Conservation (phyloP, 2,329 filamentous ascomycete species). For the Arachnopeziza araneosa region DNA sequence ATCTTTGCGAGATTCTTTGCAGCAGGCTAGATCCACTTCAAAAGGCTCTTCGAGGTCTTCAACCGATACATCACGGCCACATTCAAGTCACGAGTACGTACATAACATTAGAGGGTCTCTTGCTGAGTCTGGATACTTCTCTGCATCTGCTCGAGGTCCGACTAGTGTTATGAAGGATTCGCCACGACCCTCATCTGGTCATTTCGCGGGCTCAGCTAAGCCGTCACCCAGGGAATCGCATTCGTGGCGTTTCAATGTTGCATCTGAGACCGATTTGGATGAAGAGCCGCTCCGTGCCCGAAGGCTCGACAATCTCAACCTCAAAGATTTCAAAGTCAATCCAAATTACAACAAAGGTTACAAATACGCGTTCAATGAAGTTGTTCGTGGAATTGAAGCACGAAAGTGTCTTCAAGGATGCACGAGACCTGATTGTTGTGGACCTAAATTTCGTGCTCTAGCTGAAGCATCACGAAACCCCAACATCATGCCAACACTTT, state of each 20-base stretch:
- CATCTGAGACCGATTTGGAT: conserved; percentile 1
- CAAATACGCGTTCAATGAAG: conserved; percentile 54
- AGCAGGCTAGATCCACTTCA: neutral
- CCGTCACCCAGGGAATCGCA: neutral
- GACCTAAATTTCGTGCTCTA: conserved; percentile 32
- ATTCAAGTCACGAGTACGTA: neutral
- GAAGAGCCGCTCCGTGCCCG: conserved; percentile 34
- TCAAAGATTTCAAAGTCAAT: conserved; percentile 61
- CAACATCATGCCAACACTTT: conserved; percentile 13
- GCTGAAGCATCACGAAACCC: conserved; percentile 20
- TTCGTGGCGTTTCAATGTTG: neutral
- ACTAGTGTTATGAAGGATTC: neutral
- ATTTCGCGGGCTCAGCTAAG: neutral
- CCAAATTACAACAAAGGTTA: conserved; percentile 52
- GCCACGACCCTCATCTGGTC: neutral
- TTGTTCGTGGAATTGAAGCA: conserved; percentile 52
- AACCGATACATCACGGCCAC: neutral
- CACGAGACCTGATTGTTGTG: conserved; percentile 50
- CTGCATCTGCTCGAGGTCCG: neutral
- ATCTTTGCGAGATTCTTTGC: neutral
- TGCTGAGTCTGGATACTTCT: neutral
- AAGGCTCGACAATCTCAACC: conserved; percentile 35
- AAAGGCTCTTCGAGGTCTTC: neutral
- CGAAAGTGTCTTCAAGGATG: conserved; percentile 58
- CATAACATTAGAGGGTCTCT: neutral